Evolutionary conservation across 2,329 filamentous ascomycete species (phyloP), one percentile per base, ranked within the genome.

Genomic region (Diaporthe nobilis): DNA sequence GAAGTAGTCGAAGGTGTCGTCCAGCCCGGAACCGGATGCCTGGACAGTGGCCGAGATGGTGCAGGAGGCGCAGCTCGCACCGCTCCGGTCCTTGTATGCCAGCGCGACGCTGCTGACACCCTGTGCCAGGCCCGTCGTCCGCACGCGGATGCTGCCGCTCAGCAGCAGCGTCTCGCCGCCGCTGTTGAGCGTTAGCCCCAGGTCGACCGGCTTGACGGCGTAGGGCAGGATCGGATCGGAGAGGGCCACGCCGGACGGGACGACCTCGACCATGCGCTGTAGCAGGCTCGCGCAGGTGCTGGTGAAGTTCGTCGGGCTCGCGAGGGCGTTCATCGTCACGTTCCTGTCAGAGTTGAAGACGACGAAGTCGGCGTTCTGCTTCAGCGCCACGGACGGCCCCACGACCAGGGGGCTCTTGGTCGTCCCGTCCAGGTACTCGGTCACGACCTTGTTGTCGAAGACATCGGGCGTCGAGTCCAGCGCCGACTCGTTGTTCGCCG

Each of bases 261-360:
- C 90, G 5, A 87, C 85, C n/a, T 93, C 89, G 75, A 92, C 90
- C 90, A 92, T 89, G 80, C 88, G 89, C 80, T 90, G 88, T 53
- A 92, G 82, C 25, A 92, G 85, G 5, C 81, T 83, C 77, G 85
- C 83, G 81, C 91, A 93, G 25, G 85, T 82, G 28, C 79, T 84
- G 53, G 83, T 82, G 82, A 91, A 92, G 15, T 81, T 82, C 0
- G 82, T 79, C 0, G 85, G 79, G 72, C 87, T 84, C 5, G 85
- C 80, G 85, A 92, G 81, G 1, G 85, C 82, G 7, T 80, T 80
- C 78, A 92, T 85, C 4, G 91, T 92, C 20, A 82, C 86, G 81
- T 92, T 92, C 3, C 82, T 81, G 79, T 92, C 91, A 2, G 86
- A 85, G 78, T 82, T 88, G 81, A 88, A 93, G 39, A 92, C 87